Evolutionary conservation across 2,329 filamentous ascomycete genomes (phyloP), one percentile per base, ranked within the genome.

Genomic region (Phialophora expanda): DNA sequence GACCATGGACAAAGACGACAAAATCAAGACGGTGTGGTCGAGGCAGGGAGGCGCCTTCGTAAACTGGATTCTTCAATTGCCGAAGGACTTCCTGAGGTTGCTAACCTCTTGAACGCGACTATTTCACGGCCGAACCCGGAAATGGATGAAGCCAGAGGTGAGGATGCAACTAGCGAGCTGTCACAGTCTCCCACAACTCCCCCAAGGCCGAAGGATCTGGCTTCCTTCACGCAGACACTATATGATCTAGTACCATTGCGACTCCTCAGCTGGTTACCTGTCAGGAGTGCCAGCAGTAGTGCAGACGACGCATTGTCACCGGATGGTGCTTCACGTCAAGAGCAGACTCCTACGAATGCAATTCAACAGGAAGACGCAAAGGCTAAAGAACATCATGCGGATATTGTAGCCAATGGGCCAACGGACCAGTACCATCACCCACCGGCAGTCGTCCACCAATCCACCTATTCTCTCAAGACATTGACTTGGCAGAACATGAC

Each of bases 221-320:
- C 86, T 71, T 88, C 87, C 1, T 86, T 89, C 64, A 84, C 85
- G 1, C 87, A 89, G 70, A 84, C 83, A 66, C 74, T 87, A 0
- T 86, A 84, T 62, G 80, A 83, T 69, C 80, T 81, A 0, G 65
- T 81, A 8, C 77, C 79, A 2, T 66, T 83, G 41, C 74, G 79
- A 51, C 79, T 82, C 76, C 75, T 82, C 8, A 78, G 81, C 69
- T 82, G 80, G 80, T 72, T 82, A 57, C 79, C 80, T n/a, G 71
- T 50, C 3, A 48, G n/a, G 20, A 41, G n/a, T 38, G n/a, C 44
- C 79, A 28, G 17, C 74, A 14, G 28, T n/a, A 69, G 72, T 38
- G 69, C 72, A 1, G 74, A 71, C 17, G 61, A 70, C 30, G n/a
- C 56, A 51, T 6, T 30, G 30, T 34, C 48, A 48, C n/a, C 56